Conservation (phyloP, 371 early-diverging fungal genomes). For the Lichtheimia hyalospora region DNA sequence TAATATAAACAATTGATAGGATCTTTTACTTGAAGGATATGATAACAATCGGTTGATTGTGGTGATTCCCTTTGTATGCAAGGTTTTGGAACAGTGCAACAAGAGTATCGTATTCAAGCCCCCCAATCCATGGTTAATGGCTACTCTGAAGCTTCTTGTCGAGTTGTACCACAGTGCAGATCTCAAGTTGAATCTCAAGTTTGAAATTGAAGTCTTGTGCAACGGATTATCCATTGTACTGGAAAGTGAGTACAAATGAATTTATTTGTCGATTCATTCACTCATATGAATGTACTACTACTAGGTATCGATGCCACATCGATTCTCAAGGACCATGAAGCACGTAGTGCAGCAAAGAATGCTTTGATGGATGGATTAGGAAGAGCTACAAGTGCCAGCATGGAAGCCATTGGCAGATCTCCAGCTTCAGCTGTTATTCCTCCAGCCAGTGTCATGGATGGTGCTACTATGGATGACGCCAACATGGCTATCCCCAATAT, state of each 20-base stretch:
- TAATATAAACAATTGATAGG: constrained; percentile 39
- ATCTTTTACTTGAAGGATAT: constrained; percentile 89
- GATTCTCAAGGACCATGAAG: constrained; percentile 66
- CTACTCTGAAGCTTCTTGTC: constrained; percentile 84
- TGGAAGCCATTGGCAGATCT: constrained; percentile 1
- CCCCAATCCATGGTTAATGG: constrained; percentile 98
- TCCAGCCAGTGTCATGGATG: constrained; percentile 3
- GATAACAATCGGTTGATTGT: constrained; percentile 86
- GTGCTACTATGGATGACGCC: constrained; percentile 1
- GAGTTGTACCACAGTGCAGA: constrained; percentile 94
- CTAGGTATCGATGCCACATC: constrained; percentile 75
- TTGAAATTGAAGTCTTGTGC: constrained; percentile 97
- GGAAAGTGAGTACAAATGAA: constrained; percentile 28
- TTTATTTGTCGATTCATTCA: not conserved
- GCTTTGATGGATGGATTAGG: constrained; percentile 16
- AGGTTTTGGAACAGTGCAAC: constrained; percentile 88
- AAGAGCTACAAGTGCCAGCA: not conserved
- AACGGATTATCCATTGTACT: constrained; percentile 85
- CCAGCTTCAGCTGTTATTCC: constrained; percentile 4
- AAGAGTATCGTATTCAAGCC: constrained; percentile 88
- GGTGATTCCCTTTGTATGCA: constrained; percentile 97
- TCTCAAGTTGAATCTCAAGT: constrained; percentile 91
- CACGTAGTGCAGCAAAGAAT: constrained; percentile 32
- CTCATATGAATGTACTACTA: not conserved
- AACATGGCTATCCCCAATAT: constrained; percentile 54